phyloP scores from a whole-genome alignment of 108 stramenopile genomes.

The Fragilariopsis cylindrus region DNA sequence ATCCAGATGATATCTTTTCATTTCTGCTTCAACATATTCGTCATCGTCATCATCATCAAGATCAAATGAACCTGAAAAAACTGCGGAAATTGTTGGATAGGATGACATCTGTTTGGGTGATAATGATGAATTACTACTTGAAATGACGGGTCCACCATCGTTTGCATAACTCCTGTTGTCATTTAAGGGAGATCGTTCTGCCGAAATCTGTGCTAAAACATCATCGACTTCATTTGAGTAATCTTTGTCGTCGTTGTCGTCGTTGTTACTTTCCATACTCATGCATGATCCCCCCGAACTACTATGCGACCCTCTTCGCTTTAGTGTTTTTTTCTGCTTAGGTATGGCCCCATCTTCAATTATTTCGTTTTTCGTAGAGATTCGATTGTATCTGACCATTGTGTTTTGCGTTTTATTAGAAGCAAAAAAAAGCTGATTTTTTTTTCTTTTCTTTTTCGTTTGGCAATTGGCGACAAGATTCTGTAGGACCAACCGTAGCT shows the following conservation, averaged over 20 bases:
- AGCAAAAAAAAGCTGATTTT: too few species aligned
- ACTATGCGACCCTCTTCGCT: background rate
- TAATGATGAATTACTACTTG: background rate
- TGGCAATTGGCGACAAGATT: too few species aligned
- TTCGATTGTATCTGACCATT: slow-evolving; percentile 12
- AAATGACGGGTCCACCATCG: background rate
- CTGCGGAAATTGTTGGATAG: background rate
- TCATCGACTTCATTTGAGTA: slow-evolving; percentile 2
- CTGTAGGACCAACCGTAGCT: too few species aligned
- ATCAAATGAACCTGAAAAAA: slow-evolving; percentile 9
- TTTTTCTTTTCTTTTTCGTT: too few species aligned
- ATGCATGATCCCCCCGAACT: background rate
- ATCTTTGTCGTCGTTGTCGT: background rate
- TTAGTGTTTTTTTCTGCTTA: background rate
- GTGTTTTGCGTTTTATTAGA: too few species aligned
- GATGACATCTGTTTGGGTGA: background rate
- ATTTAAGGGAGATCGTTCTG: slow-evolving; percentile 2
- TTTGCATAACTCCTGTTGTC: background rate
- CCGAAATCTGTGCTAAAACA: background rate
- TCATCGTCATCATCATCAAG: slow-evolving; percentile 25
- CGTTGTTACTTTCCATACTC: background rate
- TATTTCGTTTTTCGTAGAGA: slow-evolving; percentile 4
- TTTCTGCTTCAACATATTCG: slow-evolving; percentile 11
- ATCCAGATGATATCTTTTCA: slow-evolving; percentile 29
- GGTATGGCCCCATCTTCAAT: background rate